phyloP scores from a whole-genome alignment of 2,329 filamentous ascomycete genomes.

The Fusarium chlamydosporum region DNA sequence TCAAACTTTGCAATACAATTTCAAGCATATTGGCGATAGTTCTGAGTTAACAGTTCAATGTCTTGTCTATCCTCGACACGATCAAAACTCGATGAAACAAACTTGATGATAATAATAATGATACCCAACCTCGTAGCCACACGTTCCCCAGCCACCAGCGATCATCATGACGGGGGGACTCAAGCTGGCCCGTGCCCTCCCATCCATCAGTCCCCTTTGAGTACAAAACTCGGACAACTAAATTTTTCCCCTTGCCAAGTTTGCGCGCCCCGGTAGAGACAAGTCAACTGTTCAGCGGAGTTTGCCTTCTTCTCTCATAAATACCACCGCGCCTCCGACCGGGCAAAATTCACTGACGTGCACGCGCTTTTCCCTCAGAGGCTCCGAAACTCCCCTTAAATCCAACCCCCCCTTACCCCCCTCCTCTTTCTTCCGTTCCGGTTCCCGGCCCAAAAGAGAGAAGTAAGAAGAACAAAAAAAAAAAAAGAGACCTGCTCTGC shows the following conservation, averaged over 20 bases:
- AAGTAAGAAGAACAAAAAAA: constrained; percentile 42
- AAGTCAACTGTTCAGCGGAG: constrained; percentile 55
- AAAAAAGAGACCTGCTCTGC: constrained; percentile 40
- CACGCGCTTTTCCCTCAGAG: constrained; percentile 62
- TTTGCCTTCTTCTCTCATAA: constrained; percentile 61
- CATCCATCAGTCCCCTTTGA: constrained; percentile 21
- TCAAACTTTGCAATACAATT: not conserved
- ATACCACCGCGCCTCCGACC: constrained; percentile 63
- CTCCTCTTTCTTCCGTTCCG: constrained; percentile 30
- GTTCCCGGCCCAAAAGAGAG: constrained; percentile 40
- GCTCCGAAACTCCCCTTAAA: constrained; percentile 55
- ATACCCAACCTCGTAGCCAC: constrained; percentile 27
- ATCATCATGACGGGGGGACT: not conserved
- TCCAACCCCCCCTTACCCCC: constrained; percentile 45
- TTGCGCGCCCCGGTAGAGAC: constrained; percentile 57
- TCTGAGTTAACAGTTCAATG: not conserved
- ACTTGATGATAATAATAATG: constrained; percentile 6
- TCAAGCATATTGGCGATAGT: not conserved
- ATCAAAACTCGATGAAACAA: constrained; percentile 2
- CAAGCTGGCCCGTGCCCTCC: constrained; percentile 25
- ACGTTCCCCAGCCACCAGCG: constrained; percentile 32
- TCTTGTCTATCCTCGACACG: constrained; percentile 1
- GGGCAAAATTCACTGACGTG: constrained; percentile 61
- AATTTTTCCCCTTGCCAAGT: constrained; percentile 55
- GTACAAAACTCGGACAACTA: constrained; percentile 53